These are phyloP conservation scores for Echium plantagineum DNA, from an alignment of 257 asterid species.

Conservation along the genomic window DNA sequence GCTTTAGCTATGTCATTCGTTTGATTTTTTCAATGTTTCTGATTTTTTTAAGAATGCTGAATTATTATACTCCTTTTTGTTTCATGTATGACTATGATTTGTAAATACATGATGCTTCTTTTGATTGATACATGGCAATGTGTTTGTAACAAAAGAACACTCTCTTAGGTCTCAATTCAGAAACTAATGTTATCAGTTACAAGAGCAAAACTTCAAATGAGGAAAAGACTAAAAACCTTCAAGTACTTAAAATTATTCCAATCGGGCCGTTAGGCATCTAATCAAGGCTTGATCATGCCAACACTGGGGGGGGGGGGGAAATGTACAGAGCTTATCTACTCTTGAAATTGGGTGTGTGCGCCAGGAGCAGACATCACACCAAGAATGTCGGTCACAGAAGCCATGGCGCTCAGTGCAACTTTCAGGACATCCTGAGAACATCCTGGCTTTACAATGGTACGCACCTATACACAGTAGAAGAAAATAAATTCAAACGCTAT, in stretches of 20 bases:
- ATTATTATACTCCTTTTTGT: neutral
- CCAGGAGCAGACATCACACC: constrained; percentile 47
- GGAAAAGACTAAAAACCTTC: too few relatives aligned
- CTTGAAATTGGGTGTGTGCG: constrained; percentile 37
- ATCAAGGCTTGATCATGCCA: too few relatives aligned
- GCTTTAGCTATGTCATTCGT: neutral
- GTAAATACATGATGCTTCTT: neutral
- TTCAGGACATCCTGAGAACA: constrained; percentile 92
- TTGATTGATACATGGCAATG: neutral
- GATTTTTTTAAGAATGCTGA: neutral
- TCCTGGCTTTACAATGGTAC: constrained; percentile 89
- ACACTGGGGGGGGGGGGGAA: too few relatives aligned
- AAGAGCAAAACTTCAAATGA: too few relatives aligned
- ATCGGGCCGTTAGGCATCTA: too few relatives aligned
- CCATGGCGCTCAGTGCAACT: constrained; percentile 93
- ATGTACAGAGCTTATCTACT: neutral
- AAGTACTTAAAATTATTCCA: too few relatives aligned
- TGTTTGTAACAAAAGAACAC: too few relatives aligned
- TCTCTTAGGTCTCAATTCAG: too few relatives aligned
- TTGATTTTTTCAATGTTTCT: neutral
- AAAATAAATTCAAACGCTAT: neutral
- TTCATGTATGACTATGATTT: neutral
- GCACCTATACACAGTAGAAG: constrained; percentile 42
- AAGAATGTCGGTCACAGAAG: constrained; percentile 78
- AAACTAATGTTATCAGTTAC: too few relatives aligned